Percentiles rank a stretch among this genome's conserved stretches.
These are phyloP conservation scores for Coemansia guatemalensis DNA, from an alignment of 192 early-diverging fungal genomes.

Conservation along the genomic window DNA sequence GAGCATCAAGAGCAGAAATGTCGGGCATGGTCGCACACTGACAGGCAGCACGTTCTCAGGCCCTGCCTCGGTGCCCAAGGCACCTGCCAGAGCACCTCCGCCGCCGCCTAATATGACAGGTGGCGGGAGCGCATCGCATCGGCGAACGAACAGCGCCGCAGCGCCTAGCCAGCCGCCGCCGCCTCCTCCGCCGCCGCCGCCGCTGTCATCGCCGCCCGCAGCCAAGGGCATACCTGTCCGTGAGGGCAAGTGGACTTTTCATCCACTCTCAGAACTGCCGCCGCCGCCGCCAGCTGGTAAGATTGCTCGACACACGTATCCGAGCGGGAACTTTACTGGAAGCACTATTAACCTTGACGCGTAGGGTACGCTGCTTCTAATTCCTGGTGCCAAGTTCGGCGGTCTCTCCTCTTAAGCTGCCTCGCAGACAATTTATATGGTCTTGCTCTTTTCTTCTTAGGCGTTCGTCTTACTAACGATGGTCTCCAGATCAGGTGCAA, in stretches of 20 bases:
- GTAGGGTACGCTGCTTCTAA: not conserved
- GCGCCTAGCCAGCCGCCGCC: constrained; percentile 34
- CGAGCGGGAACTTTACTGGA: constrained; percentile 40
- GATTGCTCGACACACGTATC: constrained; percentile 32
- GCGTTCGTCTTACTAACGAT: too few relatives aligned
- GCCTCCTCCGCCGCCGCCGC: constrained; percentile 25
- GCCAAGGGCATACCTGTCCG: constrained; percentile 30
- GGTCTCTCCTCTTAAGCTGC: too few relatives aligned
- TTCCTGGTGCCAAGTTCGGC: not conserved
- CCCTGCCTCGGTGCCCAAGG: constrained; percentile 9
- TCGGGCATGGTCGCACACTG: constrained; percentile 17
- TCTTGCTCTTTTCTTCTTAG: constrained; percentile 1
- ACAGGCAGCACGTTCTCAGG: constrained; percentile 12
- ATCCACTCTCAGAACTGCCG: constrained; percentile 30
- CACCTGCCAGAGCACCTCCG: constrained; percentile 22
- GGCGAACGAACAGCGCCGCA: constrained; percentile 23
- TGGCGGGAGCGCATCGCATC: constrained; percentile 6
- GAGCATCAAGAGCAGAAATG: constrained; percentile 16
- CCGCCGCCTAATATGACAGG: constrained; percentile 10
- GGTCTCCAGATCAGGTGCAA: too few relatives aligned
- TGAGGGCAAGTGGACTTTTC: constrained; percentile 53
- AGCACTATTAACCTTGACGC: constrained; percentile 30
- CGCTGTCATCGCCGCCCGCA: constrained; percentile 3
- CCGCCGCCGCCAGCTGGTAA: constrained; percentile 16
- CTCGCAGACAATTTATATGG: not conserved